Percentiles rank a stretch among this genome's conserved stretches.
Conservation (phyloP, 106 monocot genomes). For the Amphibolis antarctica region DNA sequence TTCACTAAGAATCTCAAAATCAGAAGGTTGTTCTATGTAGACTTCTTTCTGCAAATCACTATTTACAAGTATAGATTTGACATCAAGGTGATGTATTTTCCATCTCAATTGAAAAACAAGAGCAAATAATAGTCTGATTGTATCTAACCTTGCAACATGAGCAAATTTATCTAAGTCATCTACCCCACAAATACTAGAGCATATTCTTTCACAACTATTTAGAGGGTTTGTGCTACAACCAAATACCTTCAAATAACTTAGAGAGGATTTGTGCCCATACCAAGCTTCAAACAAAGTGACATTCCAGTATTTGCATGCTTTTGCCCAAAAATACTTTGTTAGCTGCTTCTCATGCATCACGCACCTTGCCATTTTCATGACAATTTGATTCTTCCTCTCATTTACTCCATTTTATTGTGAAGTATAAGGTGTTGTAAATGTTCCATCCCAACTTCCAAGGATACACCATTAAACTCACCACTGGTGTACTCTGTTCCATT, state of each 20-base stretch:
- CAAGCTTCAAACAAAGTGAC: no score
- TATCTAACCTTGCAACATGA: constrained; percentile 1
- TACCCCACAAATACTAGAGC: background rate
- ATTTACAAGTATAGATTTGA: constrained; percentile 10
- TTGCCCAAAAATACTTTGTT: background rate
- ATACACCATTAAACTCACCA: background rate
- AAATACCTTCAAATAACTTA: no score
- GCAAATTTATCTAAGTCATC: constrained; percentile 4
- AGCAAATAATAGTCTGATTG: background rate
- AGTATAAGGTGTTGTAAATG: background rate
- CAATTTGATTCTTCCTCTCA: background rate
- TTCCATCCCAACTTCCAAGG: background rate
- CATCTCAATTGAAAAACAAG: background rate
- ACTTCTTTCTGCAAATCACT: constrained; percentile 5
- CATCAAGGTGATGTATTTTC: constrained; percentile 1
- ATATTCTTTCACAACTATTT: constrained; percentile 5
- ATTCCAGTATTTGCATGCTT: background rate
- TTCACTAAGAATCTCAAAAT: background rate
- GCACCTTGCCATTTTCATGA: constrained; percentile 1
- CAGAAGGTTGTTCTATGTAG: constrained; percentile 3
- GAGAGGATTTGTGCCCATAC: no score
- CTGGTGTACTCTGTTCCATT: background rate
- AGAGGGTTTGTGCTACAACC: no score
- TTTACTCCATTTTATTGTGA: background rate
- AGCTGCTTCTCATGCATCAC: background rate